Base-by-base conservation (phyloP, 2,329 filamentous ascomycete genomes). In the Trichocomaceae sp. region DNA sequence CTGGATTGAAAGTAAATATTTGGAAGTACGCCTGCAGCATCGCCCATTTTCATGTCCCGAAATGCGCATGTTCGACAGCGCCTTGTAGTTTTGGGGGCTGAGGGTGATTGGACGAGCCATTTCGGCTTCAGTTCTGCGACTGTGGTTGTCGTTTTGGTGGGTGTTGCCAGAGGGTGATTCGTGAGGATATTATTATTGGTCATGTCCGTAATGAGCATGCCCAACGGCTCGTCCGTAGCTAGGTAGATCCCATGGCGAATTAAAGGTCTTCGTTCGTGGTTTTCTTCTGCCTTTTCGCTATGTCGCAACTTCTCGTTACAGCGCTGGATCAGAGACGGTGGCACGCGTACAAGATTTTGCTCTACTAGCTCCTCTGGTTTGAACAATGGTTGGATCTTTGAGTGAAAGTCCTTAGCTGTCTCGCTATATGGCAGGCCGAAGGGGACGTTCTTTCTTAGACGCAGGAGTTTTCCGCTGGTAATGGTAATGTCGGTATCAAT, bases 101-200 rank as follows among this genome's bases (percentile, higher is more conserved):
- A 83, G 3, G 85, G 87, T 2, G 87, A 91, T 67, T 90, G 87
- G 8, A 79, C 73, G 23, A 93, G 79, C 88, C 88, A 93, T 71
- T 93, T 93, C 13, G 88, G 88, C 67, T 93, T 93, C 72, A 92
- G 86, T 67, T 92, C 87, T 54, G 88, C 73, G 31, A 87, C 66
- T 45, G 47, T 68, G 47, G 65, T 63, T 3, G 64, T 65, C 0
- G 67, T 63, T 15, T 67, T 67, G 8, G 63, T 61, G 26, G 31
- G 12, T 42, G 39, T 19, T 22, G 19, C 19, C 22, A 6, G n/a
- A n/a, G n/a, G 50, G 8, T 23, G 19, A 2, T 37, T 17, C 10
- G 50, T 46, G 15, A n/a, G 19, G 6, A 8, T 5, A 5, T 76
- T 73, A 2, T 78, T 80, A 6, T 76, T 73, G 2, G 78, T 80